phyloP scores from a whole-genome alignment of 2,329 filamentous ascomycete genomes.

The Trichoderma polysporum region DNA sequence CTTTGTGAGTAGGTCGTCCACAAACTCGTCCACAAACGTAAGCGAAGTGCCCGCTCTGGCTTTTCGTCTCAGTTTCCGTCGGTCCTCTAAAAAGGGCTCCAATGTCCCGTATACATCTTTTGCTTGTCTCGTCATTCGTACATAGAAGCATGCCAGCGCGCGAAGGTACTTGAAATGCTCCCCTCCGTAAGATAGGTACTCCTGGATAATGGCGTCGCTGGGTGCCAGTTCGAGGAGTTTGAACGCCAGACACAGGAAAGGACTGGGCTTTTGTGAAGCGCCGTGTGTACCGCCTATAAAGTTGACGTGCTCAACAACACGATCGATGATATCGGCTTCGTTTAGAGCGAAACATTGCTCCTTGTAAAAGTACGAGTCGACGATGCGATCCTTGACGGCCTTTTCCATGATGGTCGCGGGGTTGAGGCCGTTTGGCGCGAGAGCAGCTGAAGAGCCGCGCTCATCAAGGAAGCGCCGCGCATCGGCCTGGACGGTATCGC shows the following conservation, averaged over 20 bases:
- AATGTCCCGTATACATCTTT: conserved; percentile 77
- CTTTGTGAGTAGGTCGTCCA: conserved; percentile 87
- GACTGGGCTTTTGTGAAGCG: conserved; percentile 78
- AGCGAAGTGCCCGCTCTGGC: conserved; percentile 72
- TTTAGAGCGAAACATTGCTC: conserved; percentile 98
- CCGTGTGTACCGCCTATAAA: conserved; percentile 90
- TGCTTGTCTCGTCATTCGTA: conserved; percentile 80
- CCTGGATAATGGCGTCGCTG: conserved; percentile 71
- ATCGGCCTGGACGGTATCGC: conserved; percentile 69
- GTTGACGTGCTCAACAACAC: conserved; percentile 76
- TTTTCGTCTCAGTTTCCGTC: conserved; percentile 76
- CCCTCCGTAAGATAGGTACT: conserved; percentile 76
- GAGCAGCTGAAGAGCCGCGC: conserved; percentile 72
- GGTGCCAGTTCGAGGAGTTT: conserved; percentile 90
- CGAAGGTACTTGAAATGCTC: conserved; percentile 83
- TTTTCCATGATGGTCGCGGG: conserved; percentile 96
- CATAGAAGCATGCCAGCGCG: conserved; percentile 87
- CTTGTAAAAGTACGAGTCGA: conserved; percentile 96
- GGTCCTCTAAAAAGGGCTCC: conserved; percentile 80
- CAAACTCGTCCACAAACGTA: conserved; percentile 86
- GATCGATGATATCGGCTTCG: conserved; percentile 77
- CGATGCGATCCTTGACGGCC: conserved; percentile 90
- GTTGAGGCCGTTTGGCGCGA: conserved; percentile 85
- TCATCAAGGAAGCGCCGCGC: conserved; percentile 83
- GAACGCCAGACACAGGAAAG: conserved; percentile 91